Base-by-base conservation (phyloP, 1,284 basidiomycete species). In the Puccinia coronata region DNA sequence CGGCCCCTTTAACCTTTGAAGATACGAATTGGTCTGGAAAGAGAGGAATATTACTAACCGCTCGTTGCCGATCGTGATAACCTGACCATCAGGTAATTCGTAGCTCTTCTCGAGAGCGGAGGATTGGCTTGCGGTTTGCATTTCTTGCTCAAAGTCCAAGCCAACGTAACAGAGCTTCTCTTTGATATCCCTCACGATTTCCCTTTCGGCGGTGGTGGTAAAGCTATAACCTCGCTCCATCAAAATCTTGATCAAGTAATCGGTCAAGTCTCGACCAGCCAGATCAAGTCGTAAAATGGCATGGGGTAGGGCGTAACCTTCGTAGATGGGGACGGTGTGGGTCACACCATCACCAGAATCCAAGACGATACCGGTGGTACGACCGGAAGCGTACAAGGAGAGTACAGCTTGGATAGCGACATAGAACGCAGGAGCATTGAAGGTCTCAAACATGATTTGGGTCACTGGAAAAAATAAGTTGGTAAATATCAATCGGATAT, bases 151-250 rank as follows among this genome's bases (percentile, higher is more conserved):
- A 86, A 96, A 97, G 89, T 97, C 95, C 84, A 96, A 91, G 55
- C 95, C 95, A 85, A 97, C 94, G 88, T 97, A 97, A 89, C 95
- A 96, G 73, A 97, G 91, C 90, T 96, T 96, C 90, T 97, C 95
- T 90, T 97, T 97, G 90, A 97, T 96, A 88, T 97, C 95, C 85
- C 95, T 91, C 86, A 97, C 95, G 83, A 97, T 95, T 91, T 96
- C 95, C 86, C 92, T 91, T 89, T 96, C 94, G 82, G 94, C 94
- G 28, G 93, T 92, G 84, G 87, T 97, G 85, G 93, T 95, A 91
- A 97, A 96, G 82, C 91, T 90, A 89, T 98, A 96, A 47, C 95
- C 95, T 85, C 95, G 92, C 89, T 97, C 95, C 88, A 91, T 93
- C 86, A 97, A 88, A 87, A 94, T 93, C 90, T 95, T 96, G 89